Evolutionary conservation across 140 eudicot genomes (phyloP).

Genomic region (Cichorium intybus): DNA sequence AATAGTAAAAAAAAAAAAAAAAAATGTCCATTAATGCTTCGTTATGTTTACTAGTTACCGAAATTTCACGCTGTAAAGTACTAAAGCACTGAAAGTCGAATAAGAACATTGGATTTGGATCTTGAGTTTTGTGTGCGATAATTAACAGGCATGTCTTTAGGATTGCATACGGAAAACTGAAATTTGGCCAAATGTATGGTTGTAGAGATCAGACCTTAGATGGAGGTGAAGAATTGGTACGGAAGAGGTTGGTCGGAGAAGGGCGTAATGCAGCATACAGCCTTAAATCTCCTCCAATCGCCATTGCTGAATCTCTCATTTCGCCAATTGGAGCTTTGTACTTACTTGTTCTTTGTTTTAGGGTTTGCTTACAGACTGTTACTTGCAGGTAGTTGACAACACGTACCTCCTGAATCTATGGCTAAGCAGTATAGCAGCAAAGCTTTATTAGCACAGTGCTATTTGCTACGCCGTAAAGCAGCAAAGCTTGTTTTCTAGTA

Average conservation of each 20-base stretch:
- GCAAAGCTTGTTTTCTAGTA: no score
- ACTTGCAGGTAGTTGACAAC: constrained; percentile 2
- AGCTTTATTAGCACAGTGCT: no score
- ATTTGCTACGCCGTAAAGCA: no score
- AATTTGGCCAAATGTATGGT: background rate
- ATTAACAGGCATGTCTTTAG: no score
- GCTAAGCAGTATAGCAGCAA: no score
- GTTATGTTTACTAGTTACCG: background rate
- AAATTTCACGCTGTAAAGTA: background rate
- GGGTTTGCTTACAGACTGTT: constrained; percentile 7
- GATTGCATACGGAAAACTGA: background rate
- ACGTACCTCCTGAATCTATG: constrained; percentile 5
- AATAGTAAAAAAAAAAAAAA: no score
- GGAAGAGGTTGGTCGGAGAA: constrained; percentile 28
- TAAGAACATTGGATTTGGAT: background rate
- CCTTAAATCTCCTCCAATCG: constrained; percentile 48
- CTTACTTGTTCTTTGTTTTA: background rate
- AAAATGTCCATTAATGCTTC: background rate
- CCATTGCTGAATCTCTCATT: constrained; percentile 27
- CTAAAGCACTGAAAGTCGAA: background rate
- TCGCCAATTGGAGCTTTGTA: constrained; percentile 9
- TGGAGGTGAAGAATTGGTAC: constrained; percentile 32
- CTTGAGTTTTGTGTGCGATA: no score
- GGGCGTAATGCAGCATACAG: constrained; percentile 48
- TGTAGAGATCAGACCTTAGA: constrained; percentile 34